These are phyloP conservation scores for Termitomyces sp. DNA, from an alignment of 768 basidiomycete species.

Conservation along the genomic window DNA sequence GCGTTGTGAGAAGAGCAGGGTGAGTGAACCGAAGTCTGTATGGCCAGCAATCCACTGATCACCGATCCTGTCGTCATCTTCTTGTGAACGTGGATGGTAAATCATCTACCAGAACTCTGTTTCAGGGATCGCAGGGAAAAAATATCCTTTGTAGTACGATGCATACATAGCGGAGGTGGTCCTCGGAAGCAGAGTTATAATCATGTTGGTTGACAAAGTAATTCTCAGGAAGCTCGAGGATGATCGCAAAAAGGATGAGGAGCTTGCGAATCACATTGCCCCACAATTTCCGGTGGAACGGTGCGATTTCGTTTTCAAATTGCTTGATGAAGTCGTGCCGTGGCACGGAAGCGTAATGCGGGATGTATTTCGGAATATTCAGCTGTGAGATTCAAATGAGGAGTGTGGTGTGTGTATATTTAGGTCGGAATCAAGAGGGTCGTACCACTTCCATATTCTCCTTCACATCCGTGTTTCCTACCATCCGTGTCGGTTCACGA, in stretches of 20 bases:
- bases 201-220: slow-evolving; percentile 34
- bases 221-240: slow-evolving; percentile 44
- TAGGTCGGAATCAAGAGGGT: not conserved
- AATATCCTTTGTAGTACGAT: not conserved
- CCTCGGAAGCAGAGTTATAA: slow-evolving; percentile 27
- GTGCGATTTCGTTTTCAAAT: slow-evolving; percentile 23
- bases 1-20: slow-evolving; percentile 30
- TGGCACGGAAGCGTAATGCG: slow-evolving; percentile 11
- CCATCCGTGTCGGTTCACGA: slow-evolving; percentile 26
- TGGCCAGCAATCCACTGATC: slow-evolving; percentile 44
- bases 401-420: not conserved
- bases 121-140: not conserved
- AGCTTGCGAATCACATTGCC: slow-evolving; percentile 24
- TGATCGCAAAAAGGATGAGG: slow-evolving; percentile 30
- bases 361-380: slow-evolving; percentile 32
- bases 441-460: slow-evolving; percentile 31
- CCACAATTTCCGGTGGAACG: slow-evolving; percentile 26
- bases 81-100: slow-evolving; percentile 31
- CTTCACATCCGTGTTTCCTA: slow-evolving; percentile 28
- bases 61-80: slow-evolving; percentile 35
- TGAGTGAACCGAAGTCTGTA: slow-evolving; percentile 34
- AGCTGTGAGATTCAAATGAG: slow-evolving; percentile 10
- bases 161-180: slow-evolving; percentile 28
- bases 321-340: slow-evolving; percentile 20
- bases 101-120: slow-evolving; percentile 19